A percentile compares a stretch with the other conserved stretches of the same genome.
phyloP scores from a whole-genome alignment of 371 early-diverging fungal genomes.

The Mortierella sp. region DNA sequence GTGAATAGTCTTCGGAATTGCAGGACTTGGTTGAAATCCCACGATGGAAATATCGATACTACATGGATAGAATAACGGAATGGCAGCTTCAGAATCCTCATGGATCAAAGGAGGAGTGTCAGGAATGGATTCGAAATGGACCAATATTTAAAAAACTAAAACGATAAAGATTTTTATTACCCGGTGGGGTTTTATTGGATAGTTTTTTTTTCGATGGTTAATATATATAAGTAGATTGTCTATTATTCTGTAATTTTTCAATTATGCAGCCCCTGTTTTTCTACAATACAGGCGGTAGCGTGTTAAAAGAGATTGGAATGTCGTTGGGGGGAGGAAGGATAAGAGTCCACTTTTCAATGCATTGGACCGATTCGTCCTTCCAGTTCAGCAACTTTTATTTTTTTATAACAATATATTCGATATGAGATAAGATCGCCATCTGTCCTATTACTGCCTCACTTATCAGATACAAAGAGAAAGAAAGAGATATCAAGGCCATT shows the following conservation, averaged over 20 bases:
- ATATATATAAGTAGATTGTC: too few relatives aligned
- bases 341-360: background rate
- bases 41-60: background rate
- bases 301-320: conserved; percentile 5
- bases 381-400: background rate
- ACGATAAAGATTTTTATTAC: background rate
- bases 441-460: background rate
- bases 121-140: conserved; percentile 22
- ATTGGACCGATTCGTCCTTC: background rate
- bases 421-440: conserved; percentile 9
- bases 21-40: background rate
- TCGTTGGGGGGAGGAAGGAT: background rate
- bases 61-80: conserved; percentile 8
- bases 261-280: background rate
- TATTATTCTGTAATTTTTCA: background rate
- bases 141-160: background rate
- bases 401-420: background rate
- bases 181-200: too few relatives aligned
- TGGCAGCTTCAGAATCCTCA: conserved; percentile 42
- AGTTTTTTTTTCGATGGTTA: too few relatives aligned
- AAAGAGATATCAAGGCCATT: too few relatives aligned
- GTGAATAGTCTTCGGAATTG: background rate
- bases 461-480: too few relatives aligned
- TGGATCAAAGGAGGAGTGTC: conserved; percentile 30
- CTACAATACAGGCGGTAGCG: background rate